Evolutionary conservation across 2,329 filamentous ascomycete genomes (phyloP).

Genomic region (Talaromyces albobiverticillius): DNA sequence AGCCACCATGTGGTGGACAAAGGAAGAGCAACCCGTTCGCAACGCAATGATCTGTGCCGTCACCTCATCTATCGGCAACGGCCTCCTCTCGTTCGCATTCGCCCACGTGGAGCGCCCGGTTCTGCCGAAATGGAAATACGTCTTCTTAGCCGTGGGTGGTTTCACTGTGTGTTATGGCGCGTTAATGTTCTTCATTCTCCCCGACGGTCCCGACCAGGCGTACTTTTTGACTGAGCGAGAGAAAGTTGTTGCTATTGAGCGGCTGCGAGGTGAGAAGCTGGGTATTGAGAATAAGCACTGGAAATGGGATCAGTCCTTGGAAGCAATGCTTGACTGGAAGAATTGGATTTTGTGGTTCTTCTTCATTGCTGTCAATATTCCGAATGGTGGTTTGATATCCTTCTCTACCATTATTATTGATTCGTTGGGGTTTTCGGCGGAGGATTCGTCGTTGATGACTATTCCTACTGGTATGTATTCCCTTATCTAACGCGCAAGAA

Average conservation of each 20-base stretch:
- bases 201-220: constrained; percentile 64
- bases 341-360: constrained; percentile 11
- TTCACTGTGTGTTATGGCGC: constrained; percentile 37
- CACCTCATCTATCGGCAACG: constrained; percentile 6
- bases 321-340: constrained; percentile 36
- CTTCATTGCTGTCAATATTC: constrained; percentile 30
- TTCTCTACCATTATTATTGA: constrained; percentile 60
- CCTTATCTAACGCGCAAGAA: not conserved
- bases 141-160: constrained; percentile 18
- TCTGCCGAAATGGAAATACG: constrained; percentile 16
- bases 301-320: constrained; percentile 47
- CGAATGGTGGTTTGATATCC: constrained; percentile 29
- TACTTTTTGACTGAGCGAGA: constrained; percentile 63
- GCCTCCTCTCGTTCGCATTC: not conserved
- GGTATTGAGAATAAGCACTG: constrained; percentile 56
- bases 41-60: constrained; percentile 6
- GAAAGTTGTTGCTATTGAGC: constrained; percentile 58
- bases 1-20: constrained; percentile 26
- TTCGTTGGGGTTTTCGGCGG: constrained; percentile 57
- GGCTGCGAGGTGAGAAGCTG: constrained; percentile 56
- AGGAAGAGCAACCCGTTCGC: constrained; percentile 32
- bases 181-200: constrained; percentile 54
- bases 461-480: constrained; percentile 19
- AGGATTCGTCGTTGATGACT: constrained; percentile 30
- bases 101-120: not conserved